Evolutionary conservation across 2,329 filamentous ascomycete species (phyloP), one percentile per base, ranked within the genome.

Genomic region (Drechslerella stenobrocha): DNA sequence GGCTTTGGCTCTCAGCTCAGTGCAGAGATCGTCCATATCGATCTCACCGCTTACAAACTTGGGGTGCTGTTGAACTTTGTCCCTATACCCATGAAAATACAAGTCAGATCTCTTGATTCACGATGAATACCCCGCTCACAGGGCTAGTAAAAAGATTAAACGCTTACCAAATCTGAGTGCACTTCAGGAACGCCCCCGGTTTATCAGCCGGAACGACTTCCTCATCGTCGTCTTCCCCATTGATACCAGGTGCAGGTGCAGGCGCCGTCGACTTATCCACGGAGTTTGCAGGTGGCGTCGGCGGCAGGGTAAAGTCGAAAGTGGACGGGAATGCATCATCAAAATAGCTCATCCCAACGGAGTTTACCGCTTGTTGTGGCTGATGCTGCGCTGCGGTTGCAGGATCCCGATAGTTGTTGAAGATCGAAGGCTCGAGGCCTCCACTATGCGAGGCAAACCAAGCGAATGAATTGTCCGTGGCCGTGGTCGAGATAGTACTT

Each of bases 1-100:
- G 61, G 93, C 93, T 79, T 98, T 98, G 76, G 91, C 89, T 71
- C 92, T 89, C 11, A 98, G 83, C 75, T 98, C 91, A 2, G 87
- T 88, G 78, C 93, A 98, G 22, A 98, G 82, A 30, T 87, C 86
- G 75, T 98, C 93, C 48, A 98, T 87, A 72, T 98, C 93, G 71
- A 97, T 90, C 72, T 95, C 91, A 72, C 91, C 91, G 61, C 84
- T 88, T 75, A 91, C 88, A 72, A 95, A 93, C 75, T 88, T 90
- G 23, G 72, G 70, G 66, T 74, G 73, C 51, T 60, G 63, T 52
- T 70, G 72, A 51, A 74, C 73, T 35, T 89, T 90, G 77, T 96
- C 90, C 93, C 92, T 96, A 74, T 22, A 53, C 23, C 23, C 13
- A 1, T 20, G 47, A 61, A 58, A 48, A 44, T 50, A 45, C 44